phyloP scores from a whole-genome alignment of 2,329 filamentous ascomycete species.

The Dactylella cylindrospora region DNA sequence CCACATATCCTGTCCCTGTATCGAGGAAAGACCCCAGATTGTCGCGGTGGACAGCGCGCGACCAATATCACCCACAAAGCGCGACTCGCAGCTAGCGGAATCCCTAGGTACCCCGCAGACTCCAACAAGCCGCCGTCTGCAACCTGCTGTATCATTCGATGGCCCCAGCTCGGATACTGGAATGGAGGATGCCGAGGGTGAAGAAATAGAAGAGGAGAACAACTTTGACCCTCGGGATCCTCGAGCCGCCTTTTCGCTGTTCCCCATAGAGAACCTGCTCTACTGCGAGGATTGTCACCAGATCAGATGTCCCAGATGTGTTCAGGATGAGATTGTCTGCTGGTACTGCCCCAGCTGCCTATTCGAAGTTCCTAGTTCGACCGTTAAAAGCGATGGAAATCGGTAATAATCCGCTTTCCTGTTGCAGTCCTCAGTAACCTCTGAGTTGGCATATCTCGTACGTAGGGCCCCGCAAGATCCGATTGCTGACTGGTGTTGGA shows the following conservation, averaged over 20 bases:
- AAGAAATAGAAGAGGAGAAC: conserved; percentile 69
- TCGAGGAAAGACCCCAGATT: conserved; percentile 53
- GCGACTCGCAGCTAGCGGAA: conserved; percentile 52
- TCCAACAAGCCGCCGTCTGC: conserved; percentile 45
- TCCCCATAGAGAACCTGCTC: conserved; percentile 86
- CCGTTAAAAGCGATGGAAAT: conserved; percentile 88
- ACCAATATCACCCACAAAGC: conserved; percentile 51
- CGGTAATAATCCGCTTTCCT: conserved; percentile 58
- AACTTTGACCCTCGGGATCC: conserved; percentile 84
- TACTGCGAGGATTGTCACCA: conserved; percentile 98
- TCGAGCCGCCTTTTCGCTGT: conserved; percentile 86
- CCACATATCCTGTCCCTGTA: conserved; percentile 67
- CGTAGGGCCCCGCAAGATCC: background rate
- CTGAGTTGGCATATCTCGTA: background rate
- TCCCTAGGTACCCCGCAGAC: conserved; percentile 44
- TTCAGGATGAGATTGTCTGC: conserved; percentile 87
- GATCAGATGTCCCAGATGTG: conserved; percentile 89
- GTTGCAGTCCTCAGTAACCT: no score
- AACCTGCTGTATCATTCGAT: conserved; percentile 20
- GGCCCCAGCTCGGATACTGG: conserved; percentile 23
- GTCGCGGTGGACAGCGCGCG: conserved; percentile 39
- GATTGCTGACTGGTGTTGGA: background rate
- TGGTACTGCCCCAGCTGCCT: conserved; percentile 95
- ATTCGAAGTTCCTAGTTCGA: conserved; percentile 92
- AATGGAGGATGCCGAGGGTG: conserved; percentile 52